Evolutionary conservation across 208 protist species (phyloP).

Genomic region (Crithidia acanthocephali): DNA sequence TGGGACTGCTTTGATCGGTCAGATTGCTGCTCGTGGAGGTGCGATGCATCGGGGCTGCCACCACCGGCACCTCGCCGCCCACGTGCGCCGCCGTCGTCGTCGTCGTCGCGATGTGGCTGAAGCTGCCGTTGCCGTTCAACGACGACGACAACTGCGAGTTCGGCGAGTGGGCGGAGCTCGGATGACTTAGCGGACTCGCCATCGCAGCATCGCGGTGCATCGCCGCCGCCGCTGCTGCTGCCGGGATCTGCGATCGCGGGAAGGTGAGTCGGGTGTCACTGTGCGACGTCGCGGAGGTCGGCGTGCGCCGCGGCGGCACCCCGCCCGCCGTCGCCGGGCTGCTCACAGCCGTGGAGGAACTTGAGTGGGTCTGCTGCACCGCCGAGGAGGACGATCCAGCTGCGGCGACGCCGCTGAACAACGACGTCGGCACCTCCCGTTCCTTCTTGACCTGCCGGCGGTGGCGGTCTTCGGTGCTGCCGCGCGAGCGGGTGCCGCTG

Average conservation of each 20-base stretch:
- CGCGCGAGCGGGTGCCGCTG: slow-evolving; percentile 5
- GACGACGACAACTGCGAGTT: no score
- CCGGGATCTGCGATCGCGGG: no score
- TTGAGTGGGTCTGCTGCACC: neutral
- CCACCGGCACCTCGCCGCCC: no score
- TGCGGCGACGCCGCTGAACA: neutral
- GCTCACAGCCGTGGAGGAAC: neutral
- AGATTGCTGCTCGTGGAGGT: neutral
- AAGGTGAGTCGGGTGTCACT: neutral
- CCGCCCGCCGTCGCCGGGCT: slow-evolving; percentile 4
- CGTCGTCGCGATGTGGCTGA: no score
- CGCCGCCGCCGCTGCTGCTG: no score
- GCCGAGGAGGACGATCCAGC: neutral
- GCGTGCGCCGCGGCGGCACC: neutral
- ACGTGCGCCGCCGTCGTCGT: no score
- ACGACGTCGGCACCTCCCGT: slow-evolving; percentile 6
- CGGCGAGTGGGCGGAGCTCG: no score
- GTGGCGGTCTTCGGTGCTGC: neutral
- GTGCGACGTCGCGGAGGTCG: slow-evolving; percentile 5
- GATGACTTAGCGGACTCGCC: no score
- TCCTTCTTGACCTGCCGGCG: neutral
- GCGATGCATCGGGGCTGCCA: neutral
- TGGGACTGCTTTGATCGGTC: neutral
- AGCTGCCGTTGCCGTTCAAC: no score
- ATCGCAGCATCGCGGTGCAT: no score